phyloP scores from a whole-genome alignment of 2,329 filamentous ascomycete genomes.

The Malbranchea cinnamomea region DNA sequence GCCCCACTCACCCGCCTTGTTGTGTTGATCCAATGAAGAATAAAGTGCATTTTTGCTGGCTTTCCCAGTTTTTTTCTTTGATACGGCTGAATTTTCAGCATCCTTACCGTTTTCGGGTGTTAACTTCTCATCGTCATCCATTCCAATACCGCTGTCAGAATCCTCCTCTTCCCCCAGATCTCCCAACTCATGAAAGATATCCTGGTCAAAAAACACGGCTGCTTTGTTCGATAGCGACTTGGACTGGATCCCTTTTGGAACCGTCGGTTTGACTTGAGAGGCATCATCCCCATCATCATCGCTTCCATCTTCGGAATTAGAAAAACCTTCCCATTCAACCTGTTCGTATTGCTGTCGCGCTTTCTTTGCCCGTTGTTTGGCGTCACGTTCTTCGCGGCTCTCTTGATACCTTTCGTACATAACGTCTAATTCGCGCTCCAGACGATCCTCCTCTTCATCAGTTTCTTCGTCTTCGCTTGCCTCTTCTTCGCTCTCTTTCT shows the following conservation, averaged over 20 bases:
- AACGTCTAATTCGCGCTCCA: slow-evolving; percentile 72
- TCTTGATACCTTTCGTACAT: slow-evolving; percentile 82
- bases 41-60: slow-evolving; percentile 11
- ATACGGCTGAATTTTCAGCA: too few relatives aligned
- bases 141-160: slow-evolving; percentile 5
- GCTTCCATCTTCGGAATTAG: slow-evolving; percentile 46
- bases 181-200: slow-evolving; percentile 76
- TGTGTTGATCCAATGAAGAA: slow-evolving; percentile 13
- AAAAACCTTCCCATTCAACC: slow-evolving; percentile 86
- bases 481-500: slow-evolving; percentile 43
- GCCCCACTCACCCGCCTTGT: slow-evolving; percentile 12
- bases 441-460: slow-evolving; percentile 64
- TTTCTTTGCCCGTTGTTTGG: slow-evolving; percentile 83
- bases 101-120: slow-evolving; percentile 1
- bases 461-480: slow-evolving; percentile 45
- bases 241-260: slow-evolving; percentile 12
- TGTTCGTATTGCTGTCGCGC: slow-evolving; percentile 67
- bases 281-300: slow-evolving; percentile 43
- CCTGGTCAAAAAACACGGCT: slow-evolving; percentile 80
- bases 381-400: slow-evolving; percentile 61
- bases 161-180: slow-evolving; percentile 46
- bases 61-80: slow-evolving; percentile 11
- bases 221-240: slow-evolving; percentile 67
- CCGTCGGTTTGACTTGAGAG: slow-evolving; percentile 9
- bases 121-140: too few relatives aligned